Conservation (phyloP, 179 eudicot genomes). For the Sideroxylon spinosum region DNA sequence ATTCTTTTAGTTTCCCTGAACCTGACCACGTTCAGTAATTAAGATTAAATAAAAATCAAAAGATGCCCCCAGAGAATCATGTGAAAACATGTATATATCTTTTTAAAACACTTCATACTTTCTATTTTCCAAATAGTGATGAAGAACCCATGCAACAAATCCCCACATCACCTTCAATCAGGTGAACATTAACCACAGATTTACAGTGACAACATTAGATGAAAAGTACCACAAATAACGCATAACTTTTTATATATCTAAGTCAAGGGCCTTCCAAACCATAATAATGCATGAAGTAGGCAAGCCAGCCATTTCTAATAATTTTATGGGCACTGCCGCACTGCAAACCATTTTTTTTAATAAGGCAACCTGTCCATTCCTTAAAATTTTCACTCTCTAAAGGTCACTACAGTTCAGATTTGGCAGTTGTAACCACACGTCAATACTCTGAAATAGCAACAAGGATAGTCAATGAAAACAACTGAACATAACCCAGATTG, state of each 20-base stretch:
- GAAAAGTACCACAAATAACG: no score
- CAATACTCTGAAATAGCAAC: not conserved
- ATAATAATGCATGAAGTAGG: not conserved
- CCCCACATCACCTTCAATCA: no score
- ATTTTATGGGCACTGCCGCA: not conserved
- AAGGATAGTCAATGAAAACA: not conserved
- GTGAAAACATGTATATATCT: no score
- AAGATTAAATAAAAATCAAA: not conserved
- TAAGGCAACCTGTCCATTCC: no score
- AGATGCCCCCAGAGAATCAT: not conserved
- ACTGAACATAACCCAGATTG: not conserved
- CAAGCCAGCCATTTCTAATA: not conserved
- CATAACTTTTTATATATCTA: no score
- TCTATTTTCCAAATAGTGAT: not conserved
- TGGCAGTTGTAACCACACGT: not conserved
- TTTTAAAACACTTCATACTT: no score
- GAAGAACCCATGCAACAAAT: not conserved
- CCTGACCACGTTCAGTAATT: conserved; percentile 26
- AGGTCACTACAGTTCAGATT: no score
- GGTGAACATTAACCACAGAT: no score
- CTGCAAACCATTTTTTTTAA: no score
- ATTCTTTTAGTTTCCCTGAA: conserved; percentile 59
- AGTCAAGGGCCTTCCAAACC: not conserved
- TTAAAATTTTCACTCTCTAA: no score
- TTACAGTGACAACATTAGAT: no score